Evolutionary conservation across 2,329 filamentous ascomycete species (phyloP).

Genomic region (Paraphaeosphaeria sporulosa): DNA sequence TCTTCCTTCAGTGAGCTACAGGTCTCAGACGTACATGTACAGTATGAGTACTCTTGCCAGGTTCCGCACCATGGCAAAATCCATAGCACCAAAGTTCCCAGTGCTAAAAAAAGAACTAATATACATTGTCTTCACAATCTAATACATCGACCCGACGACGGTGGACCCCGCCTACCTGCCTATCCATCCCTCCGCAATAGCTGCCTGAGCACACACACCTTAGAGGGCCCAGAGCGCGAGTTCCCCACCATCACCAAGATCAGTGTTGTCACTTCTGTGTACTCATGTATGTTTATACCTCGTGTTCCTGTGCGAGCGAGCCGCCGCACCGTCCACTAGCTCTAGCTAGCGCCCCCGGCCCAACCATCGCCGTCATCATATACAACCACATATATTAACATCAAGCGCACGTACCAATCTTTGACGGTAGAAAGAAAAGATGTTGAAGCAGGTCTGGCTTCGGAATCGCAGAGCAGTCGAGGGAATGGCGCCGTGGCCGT

Average conservation of each 20-base stretch:
- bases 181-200: background rate
- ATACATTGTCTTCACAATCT: conserved; percentile 16
- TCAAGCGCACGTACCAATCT: background rate
- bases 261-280: too few relatives aligned
- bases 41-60: too few relatives aligned
- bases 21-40: background rate
- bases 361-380: conserved; percentile 6
- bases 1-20: background rate
- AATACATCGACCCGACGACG: conserved; percentile 27
- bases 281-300: too few relatives aligned
- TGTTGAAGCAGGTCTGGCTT: background rate
- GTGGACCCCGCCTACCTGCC: conserved; percentile 21
- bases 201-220: background rate
- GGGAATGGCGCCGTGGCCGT: background rate
- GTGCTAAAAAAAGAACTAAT: conserved; percentile 14
- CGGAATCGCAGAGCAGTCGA: background rate
- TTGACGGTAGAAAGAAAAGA: background rate
- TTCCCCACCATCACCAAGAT: background rate
- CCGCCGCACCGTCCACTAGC: too few relatives aligned
- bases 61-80: too few relatives aligned
- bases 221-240: background rate
- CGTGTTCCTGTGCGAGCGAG: too few relatives aligned
- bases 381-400: conserved; percentile 4
- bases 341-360: conserved; percentile 1
- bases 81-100: background rate